Percentiles rank a stretch among this genome's conserved stretches.
These are phyloP conservation scores for Hebeloma cylindrosporum DNA, from an alignment of 768 basidiomycete genomes.

Conservation along the genomic window DNA sequence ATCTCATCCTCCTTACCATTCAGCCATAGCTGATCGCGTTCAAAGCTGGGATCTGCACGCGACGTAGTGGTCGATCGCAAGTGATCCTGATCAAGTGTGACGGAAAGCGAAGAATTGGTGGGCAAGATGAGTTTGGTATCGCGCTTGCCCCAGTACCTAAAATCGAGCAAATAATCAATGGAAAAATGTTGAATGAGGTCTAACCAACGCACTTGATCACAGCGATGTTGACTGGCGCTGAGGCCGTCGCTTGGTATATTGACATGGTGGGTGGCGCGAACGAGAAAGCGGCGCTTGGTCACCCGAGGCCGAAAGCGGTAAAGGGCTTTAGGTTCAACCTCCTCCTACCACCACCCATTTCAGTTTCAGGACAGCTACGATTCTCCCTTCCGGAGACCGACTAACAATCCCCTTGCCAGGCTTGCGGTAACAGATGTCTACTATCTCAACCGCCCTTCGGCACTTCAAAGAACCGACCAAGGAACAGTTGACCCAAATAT, in stretches of 20 bases:
- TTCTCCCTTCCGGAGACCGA: no score
- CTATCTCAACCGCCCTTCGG: slow-evolving; percentile 84
- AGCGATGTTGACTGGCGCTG: slow-evolving; percentile 97
- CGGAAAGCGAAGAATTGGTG: slow-evolving; percentile 97
- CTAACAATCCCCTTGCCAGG: no score
- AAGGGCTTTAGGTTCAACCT: no score
- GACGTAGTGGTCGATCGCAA: slow-evolving; percentile 93
- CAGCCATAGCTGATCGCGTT: slow-evolving; percentile 85
- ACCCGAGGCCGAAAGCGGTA: no score
- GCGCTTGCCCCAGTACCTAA: slow-evolving; percentile 99
- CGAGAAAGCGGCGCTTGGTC: no score
- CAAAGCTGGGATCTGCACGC: slow-evolving; percentile 73
- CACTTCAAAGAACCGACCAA: slow-evolving; percentile 92
- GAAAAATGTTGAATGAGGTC: no score
- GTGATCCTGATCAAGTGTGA: slow-evolving; percentile 96
- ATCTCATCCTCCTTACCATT: slow-evolving; percentile 93
- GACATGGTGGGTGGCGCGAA: slow-evolving; percentile 55
- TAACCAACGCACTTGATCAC: slow-evolving; percentile 76
- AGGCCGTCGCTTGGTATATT: slow-evolving; percentile 80
- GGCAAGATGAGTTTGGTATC: slow-evolving; percentile 94
- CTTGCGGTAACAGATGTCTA: no score
- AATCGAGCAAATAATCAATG: no score
- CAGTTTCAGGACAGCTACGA: no score
- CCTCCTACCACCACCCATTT: no score
- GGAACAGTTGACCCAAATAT: slow-evolving; percentile 80